A percentile compares a stretch with the other conserved stretches of the same genome.
Conservation (phyloP, 148 eudicot species). For the Pharnaceum exiguum region DNA sequence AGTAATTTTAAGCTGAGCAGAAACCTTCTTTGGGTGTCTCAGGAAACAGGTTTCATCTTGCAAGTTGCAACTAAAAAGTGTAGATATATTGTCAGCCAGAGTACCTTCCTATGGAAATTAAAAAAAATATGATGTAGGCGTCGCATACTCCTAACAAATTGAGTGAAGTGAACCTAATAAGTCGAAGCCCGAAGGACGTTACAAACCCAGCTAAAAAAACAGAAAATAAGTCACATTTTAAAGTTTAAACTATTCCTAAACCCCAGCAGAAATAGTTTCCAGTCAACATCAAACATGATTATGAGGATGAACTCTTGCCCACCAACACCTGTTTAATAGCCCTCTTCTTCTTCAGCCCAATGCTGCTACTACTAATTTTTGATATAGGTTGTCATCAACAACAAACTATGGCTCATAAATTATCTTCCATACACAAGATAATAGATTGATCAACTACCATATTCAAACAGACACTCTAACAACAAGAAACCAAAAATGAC, state of each 20-base stretch:
- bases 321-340: not conserved
- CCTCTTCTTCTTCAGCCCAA: not conserved
- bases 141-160: too few relatives aligned
- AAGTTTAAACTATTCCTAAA: conserved; percentile 11
- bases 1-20: too few relatives aligned
- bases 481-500: not conserved
- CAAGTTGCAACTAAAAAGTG: too few relatives aligned
- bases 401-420: not conserved
- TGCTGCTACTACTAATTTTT: not conserved
- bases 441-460: not conserved
- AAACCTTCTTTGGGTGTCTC: too few relatives aligned
- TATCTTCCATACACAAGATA: not conserved
- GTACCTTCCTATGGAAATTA: too few relatives aligned
- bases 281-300: conserved; percentile 11
- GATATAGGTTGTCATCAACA: not conserved
- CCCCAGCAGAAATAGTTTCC: not conserved
- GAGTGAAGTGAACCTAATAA: too few relatives aligned
- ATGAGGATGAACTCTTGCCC: not conserved
- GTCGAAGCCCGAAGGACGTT: too few relatives aligned
- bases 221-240: too few relatives aligned
- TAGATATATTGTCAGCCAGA: too few relatives aligned
- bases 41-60: too few relatives aligned
- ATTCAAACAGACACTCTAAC: not conserved
- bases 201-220: too few relatives aligned
- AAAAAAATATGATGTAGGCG: too few relatives aligned